Evolutionary conservation across 2,329 filamentous ascomycete genomes (phyloP).

Genomic region (Polychaeton citri): DNA sequence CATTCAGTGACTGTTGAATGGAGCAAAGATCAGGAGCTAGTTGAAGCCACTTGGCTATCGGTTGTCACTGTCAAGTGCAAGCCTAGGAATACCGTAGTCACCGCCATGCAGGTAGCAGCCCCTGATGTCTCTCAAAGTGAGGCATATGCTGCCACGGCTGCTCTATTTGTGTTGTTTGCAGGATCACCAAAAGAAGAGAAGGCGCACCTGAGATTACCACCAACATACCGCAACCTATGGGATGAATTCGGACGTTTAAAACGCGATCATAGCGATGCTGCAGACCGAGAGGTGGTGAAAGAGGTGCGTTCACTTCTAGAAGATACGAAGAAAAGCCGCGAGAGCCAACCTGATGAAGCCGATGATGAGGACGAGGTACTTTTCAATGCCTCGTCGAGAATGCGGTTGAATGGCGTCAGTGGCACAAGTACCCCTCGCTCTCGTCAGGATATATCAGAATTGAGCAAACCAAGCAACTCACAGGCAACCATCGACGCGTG

Average conservation of each 20-base stretch:
- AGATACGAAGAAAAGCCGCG: not conserved
- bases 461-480: constrained; percentile 10
- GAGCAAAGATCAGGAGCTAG: constrained; percentile 56
- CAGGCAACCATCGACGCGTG: constrained; percentile 38
- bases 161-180: constrained; percentile 69
- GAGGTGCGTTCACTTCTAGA: constrained; percentile 58
- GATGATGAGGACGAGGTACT: constrained; percentile 43
- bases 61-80: constrained; percentile 32
- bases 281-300: constrained; percentile 56
- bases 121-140: constrained; percentile 72
- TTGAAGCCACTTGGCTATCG: constrained; percentile 28
- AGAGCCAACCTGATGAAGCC: constrained; percentile 43
- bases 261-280: constrained; percentile 55
- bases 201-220: constrained; percentile 61
- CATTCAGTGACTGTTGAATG: constrained; percentile 64
- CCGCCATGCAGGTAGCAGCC: constrained; percentile 62
- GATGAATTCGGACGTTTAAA: constrained; percentile 59
- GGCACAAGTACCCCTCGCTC: constrained; percentile 19
- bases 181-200: constrained; percentile 77
- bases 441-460: constrained; percentile 8
- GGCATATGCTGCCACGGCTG: constrained; percentile 67
- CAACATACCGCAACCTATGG: constrained; percentile 76
- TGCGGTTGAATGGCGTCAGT: constrained; percentile 21
- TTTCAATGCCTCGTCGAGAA: constrained; percentile 60
- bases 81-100: constrained; percentile 43